These are phyloP conservation scores for Tubosaeta sp. DNA, from an alignment of 768 basidiomycete genomes.

Conservation along the genomic window DNA sequence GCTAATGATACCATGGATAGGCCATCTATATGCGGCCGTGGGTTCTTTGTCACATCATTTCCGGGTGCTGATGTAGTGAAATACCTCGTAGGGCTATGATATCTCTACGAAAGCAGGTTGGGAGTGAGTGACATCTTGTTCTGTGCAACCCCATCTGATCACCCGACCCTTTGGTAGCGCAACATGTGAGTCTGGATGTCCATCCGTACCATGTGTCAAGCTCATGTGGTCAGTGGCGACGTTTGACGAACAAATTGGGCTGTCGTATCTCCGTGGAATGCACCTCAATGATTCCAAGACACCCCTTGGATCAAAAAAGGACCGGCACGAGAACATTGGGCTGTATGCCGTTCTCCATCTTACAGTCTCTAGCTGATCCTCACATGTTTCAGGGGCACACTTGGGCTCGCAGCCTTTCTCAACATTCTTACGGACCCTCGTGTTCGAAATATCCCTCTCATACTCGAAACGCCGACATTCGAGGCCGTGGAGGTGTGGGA, in stretches of 20 bases:
- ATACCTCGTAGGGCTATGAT: conserved; percentile 74
- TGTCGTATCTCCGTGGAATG: conserved; percentile 74
- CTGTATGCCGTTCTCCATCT: conserved; percentile 44
- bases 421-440: conserved; percentile 67
- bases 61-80: background rate
- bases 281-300: conserved; percentile 85
- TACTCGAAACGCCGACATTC: conserved; percentile 77
- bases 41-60: conserved; percentile 42
- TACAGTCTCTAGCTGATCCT: background rate
- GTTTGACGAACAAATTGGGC: conserved; percentile 67
- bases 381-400: conserved; percentile 48
- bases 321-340: conserved; percentile 84
- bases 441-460: conserved; percentile 65
- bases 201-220: background rate
- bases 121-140: conserved; percentile 43
- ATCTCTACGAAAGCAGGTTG: conserved; percentile 69
- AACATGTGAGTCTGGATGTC: conserved; percentile 19
- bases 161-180: conserved; percentile 11
- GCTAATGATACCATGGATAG: conserved; percentile 29
- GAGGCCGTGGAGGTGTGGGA: conserved; percentile 67
- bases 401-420: conserved; percentile 60
- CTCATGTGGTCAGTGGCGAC: conserved; percentile 42
- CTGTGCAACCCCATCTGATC: background rate
- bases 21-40: conserved; percentile 77
- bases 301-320: conserved; percentile 57